Conservation (phyloP, 805 yeast genomes). For the Cyberlindnera mississippiensis region DNA sequence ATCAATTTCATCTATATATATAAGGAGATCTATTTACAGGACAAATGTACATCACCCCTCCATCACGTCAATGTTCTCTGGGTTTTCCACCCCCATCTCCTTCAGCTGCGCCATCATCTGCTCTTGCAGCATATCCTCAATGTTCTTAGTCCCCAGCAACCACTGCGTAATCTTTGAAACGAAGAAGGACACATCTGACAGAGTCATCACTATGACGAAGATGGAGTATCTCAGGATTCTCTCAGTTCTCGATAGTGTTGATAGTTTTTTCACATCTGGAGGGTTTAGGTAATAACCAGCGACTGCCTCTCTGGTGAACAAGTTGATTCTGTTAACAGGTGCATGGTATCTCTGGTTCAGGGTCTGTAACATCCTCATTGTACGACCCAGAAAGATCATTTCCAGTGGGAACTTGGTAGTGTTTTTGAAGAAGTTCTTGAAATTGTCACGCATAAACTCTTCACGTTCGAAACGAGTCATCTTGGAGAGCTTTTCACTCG, state of each 20-base stretch:
- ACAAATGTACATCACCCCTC: not conserved
- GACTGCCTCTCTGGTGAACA: conserved; percentile 55
- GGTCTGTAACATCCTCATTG: conserved; percentile 73
- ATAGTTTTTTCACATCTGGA: conserved; percentile 2
- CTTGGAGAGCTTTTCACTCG: conserved; percentile 27
- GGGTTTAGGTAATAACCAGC: conserved; percentile 24
- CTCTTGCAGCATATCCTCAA: conserved; percentile 25
- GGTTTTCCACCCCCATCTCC: conserved; percentile 25
- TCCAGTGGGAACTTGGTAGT: conserved; percentile 64
- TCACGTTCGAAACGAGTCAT: conserved; percentile 40
- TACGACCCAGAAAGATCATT: conserved; percentile 59
- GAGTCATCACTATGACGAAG: conserved; percentile 17
- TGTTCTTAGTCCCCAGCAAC: conserved; percentile 21
- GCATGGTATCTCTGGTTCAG: conserved; percentile 62
- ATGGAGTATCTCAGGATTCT: conserved; percentile 21
- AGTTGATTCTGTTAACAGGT: conserved; percentile 68
- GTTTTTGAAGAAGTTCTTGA: conserved; percentile 56
- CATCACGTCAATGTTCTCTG: conserved; percentile 21
- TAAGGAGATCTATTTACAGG: not conserved
- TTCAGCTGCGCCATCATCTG: conserved; percentile 23
- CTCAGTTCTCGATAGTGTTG: conserved; percentile 3
- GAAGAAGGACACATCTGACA: conserved; percentile 23
- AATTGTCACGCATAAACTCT: conserved; percentile 39
- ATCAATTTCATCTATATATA: not conserved
- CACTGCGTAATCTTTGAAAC: conserved; percentile 17